Conservation (phyloP, 305 asterid genomes). For the Solanum hybrid region DNA sequence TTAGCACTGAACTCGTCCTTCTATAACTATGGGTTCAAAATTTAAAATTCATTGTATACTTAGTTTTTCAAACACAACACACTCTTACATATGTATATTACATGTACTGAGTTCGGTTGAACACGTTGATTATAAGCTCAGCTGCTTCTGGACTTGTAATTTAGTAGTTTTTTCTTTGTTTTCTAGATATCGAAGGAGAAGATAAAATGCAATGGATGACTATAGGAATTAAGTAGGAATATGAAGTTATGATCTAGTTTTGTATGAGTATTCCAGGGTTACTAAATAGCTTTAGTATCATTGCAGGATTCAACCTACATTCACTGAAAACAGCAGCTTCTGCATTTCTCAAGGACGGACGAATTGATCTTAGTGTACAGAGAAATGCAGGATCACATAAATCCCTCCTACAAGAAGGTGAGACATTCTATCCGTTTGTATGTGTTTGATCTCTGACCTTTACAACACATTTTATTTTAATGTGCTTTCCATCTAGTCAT, state of each 20-base stretch:
- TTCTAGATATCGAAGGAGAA: not conserved
- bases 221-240: not conserved
- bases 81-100: not conserved
- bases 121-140: not conserved
- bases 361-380: slow-evolving; percentile 11
- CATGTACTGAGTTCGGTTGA: not conserved
- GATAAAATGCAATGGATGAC: not conserved
- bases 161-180: not conserved
- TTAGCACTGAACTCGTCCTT: not conserved
- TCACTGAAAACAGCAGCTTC: slow-evolving; percentile 33
- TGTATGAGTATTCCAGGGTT: not conserved
- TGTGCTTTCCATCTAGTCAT: not conserved
- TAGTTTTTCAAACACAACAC: not conserved
- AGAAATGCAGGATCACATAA: slow-evolving; percentile 8
- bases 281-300: slow-evolving; percentile 1
- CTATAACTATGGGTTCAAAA: not conserved
- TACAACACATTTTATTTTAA: not conserved
- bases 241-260: not conserved
- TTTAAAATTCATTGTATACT: not conserved
- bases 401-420: slow-evolving; percentile 28
- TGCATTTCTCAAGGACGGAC: slow-evolving; percentile 23
- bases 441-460: not conserved
- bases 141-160: not conserved
- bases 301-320: slow-evolving; percentile 42
- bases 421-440: not conserved